Percentiles rank a stretch among this genome's conserved stretches.
Conservation (phyloP, 1,284 basidiomycete genomes). For the Sporisorium scitamineum region DNA sequence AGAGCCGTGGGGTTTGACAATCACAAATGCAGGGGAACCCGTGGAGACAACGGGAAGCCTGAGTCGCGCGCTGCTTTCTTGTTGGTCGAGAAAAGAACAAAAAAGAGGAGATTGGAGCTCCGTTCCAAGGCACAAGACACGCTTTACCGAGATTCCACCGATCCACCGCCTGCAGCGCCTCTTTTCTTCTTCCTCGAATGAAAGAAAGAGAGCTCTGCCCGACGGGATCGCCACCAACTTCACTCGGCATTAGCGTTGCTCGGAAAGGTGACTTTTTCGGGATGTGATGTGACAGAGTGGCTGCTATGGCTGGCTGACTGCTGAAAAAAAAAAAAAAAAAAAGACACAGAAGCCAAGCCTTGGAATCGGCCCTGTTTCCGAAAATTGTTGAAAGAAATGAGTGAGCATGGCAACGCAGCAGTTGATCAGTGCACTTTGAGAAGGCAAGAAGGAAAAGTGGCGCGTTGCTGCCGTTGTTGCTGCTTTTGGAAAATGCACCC, state of each 20-base stretch:
- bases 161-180: slow-evolving; percentile 4
- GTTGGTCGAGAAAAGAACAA: neutral
- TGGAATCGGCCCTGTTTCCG: neutral
- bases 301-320: neutral
- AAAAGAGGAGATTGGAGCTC: slow-evolving; percentile 26
- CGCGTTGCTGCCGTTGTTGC: neutral
- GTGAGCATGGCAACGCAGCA: slow-evolving; percentile 2
- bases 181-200: neutral
- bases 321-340: neutral
- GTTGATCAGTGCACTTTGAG: slow-evolving; percentile 2
- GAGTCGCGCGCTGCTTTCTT: neutral
- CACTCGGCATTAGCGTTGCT: neutral
- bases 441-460: neutral
- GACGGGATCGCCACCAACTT: neutral
- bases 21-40: neutral
- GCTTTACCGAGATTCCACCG: slow-evolving; percentile 35
- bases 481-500: neutral
- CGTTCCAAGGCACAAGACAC: neutral
- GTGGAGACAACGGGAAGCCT: slow-evolving; percentile 2
- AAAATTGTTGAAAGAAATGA: neutral
- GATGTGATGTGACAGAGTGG: neutral
- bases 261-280: neutral
- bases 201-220: too few species aligned
- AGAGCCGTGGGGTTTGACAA: neutral
- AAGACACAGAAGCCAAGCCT: neutral